A percentile compares a stretch with the other conserved stretches of the same genome.
Evolutionary conservation across 768 basidiomycete genomes (phyloP).

Genomic region (Lyophyllum shimeji): DNA sequence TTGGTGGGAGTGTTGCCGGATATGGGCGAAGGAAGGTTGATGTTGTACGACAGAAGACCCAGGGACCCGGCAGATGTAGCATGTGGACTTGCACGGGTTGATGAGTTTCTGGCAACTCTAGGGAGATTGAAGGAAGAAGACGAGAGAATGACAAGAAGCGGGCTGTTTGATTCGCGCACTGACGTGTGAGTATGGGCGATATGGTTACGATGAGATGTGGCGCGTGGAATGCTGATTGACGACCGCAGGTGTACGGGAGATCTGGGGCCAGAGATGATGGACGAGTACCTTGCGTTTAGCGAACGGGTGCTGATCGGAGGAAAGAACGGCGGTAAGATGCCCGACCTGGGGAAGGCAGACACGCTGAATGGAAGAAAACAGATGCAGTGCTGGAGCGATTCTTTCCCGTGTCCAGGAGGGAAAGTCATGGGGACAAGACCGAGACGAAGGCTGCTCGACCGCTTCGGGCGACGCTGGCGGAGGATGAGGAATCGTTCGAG

Average conservation of each 20-base stretch:
- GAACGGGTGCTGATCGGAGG: constrained; percentile 46
- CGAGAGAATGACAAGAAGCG: constrained; percentile 25
- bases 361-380: constrained; percentile 7
- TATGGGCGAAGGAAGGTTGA: constrained; percentile 3
- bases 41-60: constrained; percentile 39
- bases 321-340: constrained; percentile 24
- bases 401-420: constrained; percentile 34
- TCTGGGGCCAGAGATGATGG: constrained; percentile 49
- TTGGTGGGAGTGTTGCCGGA: constrained; percentile 25
- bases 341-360: constrained; percentile 12
- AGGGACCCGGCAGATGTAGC: constrained; percentile 52
- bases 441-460: not conserved
- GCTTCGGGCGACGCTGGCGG: constrained; percentile 13
- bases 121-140: constrained; percentile 33
- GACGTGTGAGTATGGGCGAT: constrained; percentile 40
- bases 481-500: not conserved
- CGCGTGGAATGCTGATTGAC: constrained; percentile 8
- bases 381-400: constrained; percentile 33
- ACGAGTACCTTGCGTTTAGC: constrained; percentile 68
- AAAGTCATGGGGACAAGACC: constrained; percentile 7
- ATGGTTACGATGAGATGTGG: not conserved
- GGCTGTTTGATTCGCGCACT: constrained; percentile 42
- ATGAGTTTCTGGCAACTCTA: constrained; percentile 48
- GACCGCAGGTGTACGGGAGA: constrained; percentile 51
- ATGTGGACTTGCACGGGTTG: constrained; percentile 51